Conservation (phyloP, 441 rosid species). For the Capsella rubella region DNA sequence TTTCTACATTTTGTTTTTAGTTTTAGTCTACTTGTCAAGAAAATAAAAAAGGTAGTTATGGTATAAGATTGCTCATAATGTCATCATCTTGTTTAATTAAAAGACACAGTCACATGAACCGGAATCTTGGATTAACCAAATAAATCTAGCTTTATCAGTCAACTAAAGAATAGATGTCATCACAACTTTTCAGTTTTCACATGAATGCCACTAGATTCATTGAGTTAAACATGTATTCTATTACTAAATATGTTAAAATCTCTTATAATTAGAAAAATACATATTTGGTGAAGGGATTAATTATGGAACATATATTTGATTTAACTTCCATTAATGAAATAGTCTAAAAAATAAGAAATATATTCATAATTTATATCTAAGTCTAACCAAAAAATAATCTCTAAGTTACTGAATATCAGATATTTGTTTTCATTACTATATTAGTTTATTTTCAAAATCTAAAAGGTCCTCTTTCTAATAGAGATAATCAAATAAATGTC, state of each 20-base stretch:
- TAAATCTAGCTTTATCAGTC: conserved; percentile 19
- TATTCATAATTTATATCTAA: background rate
- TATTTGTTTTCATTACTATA: background rate
- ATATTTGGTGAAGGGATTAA: no score
- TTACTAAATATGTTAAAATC: background rate
- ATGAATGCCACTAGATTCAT: conserved; percentile 24
- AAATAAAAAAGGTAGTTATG: background rate
- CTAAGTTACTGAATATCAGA: background rate
- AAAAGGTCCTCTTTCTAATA: background rate
- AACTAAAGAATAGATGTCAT: conserved; percentile 15
- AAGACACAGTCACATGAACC: conserved; percentile 26
- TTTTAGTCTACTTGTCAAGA: background rate
- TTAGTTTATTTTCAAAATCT: background rate
- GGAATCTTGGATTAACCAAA: conserved; percentile 15
- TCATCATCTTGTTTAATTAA: conserved; percentile 19
- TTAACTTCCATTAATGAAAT: background rate
- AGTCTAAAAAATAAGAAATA: background rate
- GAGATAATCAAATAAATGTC: background rate
- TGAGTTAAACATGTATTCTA: conserved; percentile 15
- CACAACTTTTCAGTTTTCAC: conserved; percentile 29
- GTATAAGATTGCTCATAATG: conserved; percentile 9
- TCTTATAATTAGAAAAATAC: background rate
- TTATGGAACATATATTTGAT: no score
- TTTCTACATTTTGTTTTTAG: background rate
- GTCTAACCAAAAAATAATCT: background rate